Conservation (phyloP, 73 alveolate species). For the Paramecium bursaria region DNA sequence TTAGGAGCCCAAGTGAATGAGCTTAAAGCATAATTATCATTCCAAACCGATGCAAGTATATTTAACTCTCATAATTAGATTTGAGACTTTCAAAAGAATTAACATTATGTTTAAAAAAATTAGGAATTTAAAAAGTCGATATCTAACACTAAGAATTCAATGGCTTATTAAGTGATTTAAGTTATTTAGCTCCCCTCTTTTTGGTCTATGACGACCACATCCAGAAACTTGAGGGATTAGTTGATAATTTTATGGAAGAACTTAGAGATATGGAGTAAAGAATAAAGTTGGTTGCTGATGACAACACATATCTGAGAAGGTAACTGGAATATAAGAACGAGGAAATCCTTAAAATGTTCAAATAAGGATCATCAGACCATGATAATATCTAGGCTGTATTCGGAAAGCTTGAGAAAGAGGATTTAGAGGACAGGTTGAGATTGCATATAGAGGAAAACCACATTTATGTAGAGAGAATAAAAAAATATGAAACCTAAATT, state of each 20-base stretch:
- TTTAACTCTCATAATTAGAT: not conserved
- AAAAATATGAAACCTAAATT: slow-evolving; percentile 32
- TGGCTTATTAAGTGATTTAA: not conserved
- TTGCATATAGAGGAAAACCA: slow-evolving; percentile 41
- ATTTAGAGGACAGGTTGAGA: slow-evolving; percentile 40
- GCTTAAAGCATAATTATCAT: slow-evolving; percentile 7
- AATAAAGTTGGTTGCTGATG: slow-evolving; percentile 47
- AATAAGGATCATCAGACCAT: not conserved
- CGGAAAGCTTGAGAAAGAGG: slow-evolving; percentile 30
- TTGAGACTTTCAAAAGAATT: slow-evolving; percentile 35
- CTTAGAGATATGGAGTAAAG: slow-evolving; percentile 29
- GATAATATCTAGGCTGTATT: slow-evolving; percentile 22
- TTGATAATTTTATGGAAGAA: slow-evolving; percentile 43
- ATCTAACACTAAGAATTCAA: not conserved
- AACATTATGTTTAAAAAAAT: slow-evolving; percentile 1
- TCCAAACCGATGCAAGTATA: slow-evolving; percentile 21
- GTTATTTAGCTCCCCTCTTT: slow-evolving; percentile 37
- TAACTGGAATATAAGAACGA: slow-evolving; percentile 18
- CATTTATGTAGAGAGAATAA: slow-evolving; percentile 29
- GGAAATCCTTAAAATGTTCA: not conserved
- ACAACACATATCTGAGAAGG: slow-evolving; percentile 26
- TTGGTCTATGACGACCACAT: slow-evolving; percentile 46
- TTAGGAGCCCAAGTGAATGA: not conserved
- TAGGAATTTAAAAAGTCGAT: slow-evolving; percentile 35
- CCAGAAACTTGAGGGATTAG: slow-evolving; percentile 20